These are phyloP conservation scores for Candida maltosa DNA, from an alignment of 805 yeast genomes.

Conservation along the genomic window DNA sequence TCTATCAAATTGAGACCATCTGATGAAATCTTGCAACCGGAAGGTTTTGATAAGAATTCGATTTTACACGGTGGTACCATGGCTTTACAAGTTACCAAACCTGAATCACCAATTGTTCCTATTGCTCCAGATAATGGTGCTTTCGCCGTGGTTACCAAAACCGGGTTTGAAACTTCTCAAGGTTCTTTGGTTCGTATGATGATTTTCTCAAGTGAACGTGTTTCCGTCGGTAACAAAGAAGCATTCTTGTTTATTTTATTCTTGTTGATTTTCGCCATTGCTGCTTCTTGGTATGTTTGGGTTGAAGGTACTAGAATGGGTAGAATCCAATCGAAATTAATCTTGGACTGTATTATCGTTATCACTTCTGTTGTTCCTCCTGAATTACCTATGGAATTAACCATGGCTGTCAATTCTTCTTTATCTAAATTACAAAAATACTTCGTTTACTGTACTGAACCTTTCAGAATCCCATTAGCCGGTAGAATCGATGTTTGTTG, in stretches of 20 bases:
- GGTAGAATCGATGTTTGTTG: constrained; percentile 98
- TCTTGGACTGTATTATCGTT: constrained; percentile 92
- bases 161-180: constrained; percentile 98
- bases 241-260: constrained; percentile 90
- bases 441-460: constrained; percentile 95
- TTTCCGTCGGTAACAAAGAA: constrained; percentile 92
- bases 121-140: constrained; percentile 91
- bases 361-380: constrained; percentile 98
- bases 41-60: constrained; percentile 86
- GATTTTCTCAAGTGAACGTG: constrained; percentile 96
- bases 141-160: constrained; percentile 81
- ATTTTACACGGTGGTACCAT: constrained; percentile 93
- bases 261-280: constrained; percentile 84
- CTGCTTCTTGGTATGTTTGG: constrained; percentile 98
- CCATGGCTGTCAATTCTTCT: constrained; percentile 95
- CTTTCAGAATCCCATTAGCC: constrained; percentile 95
- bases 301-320: constrained; percentile 95
- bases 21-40: constrained; percentile 63
- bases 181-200: constrained; percentile 96
- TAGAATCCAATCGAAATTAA: constrained; percentile 88
- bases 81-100: constrained; percentile 83
- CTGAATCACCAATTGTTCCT: constrained; percentile 49
- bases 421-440: constrained; percentile 82
- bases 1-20: constrained; percentile 80
- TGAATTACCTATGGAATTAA: constrained; percentile 97